Evolutionary conservation across 768 basidiomycete species (phyloP).

Genomic region (Exsudoporus frostii): DNA sequence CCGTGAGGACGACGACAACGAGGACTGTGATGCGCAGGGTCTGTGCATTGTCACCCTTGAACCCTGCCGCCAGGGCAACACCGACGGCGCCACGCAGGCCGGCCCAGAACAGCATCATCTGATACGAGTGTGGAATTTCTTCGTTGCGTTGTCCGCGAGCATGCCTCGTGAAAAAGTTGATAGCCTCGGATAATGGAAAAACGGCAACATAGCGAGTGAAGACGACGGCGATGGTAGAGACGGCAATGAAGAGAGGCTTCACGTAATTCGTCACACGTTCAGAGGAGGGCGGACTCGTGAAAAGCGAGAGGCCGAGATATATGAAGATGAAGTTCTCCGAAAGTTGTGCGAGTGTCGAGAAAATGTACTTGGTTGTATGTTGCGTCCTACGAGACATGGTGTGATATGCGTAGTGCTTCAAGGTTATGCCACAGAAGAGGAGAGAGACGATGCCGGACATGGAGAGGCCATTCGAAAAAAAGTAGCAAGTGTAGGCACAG

Average conservation of each 20-base stretch:
- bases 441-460: conserved; percentile 98
- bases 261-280: conserved; percentile 80
- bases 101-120: conserved; percentile 99
- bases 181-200: conserved; percentile 90
- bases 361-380: conserved; percentile 92
- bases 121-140: conserved; percentile 95
- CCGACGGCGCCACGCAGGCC: conserved; percentile 96
- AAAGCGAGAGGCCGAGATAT: conserved; percentile 95
- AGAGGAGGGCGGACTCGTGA: conserved; percentile 79
- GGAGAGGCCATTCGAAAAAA: conserved; percentile 93
- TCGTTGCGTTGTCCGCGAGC: conserved; percentile 83
- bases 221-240: conserved; percentile 87
- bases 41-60: conserved; percentile 90
- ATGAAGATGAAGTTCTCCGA: conserved; percentile 99
- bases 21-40: conserved; percentile 92
- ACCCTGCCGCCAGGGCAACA: conserved; percentile 94
- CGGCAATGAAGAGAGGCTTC: conserved; percentile 92
- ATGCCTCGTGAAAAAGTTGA: conserved; percentile 89
- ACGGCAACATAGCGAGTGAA: conserved; percentile 95
- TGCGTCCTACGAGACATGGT: conserved; percentile 97
- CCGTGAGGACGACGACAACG: conserved; percentile 92
- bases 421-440: conserved; percentile 96
- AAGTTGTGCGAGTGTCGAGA: conserved; percentile 88
- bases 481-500: conserved; percentile 95
- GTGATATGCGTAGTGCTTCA: conserved; percentile 99